Evolutionary conservation across 352 stramenopile genomes (phyloP), one percentile per base, ranked within the genome.

Genomic region (Globisporangium nodosum): DNA sequence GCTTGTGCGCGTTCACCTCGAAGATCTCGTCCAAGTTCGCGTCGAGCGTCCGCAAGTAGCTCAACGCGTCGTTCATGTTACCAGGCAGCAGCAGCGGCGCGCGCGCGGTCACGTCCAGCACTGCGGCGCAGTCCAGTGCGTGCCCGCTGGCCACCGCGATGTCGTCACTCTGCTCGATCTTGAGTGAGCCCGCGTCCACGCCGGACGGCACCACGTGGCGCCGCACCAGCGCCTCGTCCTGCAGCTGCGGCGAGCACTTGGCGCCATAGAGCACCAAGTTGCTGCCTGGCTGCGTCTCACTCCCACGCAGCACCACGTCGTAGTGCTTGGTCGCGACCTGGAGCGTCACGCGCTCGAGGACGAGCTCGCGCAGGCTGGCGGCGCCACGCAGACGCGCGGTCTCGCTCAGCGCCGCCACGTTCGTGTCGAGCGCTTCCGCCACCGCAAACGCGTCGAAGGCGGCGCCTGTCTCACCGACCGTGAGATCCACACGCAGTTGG

Each of bases 321-420:
- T 67, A 68, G 31, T 64, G 55, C 39, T 63, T 63, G 45, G 58
- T 68, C 13, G 56, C 64, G 3, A 68, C 30, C 46, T 65, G 55
- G 12, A 75, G 43, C n/a, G 52, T 42, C 5, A 75, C 37, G n/a
- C 63, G 54, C 49, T 66, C 50, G 11, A 75, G 49, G 35, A 43
- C 48, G 11, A 75, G 51, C 37, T 70, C 55, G 21, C 52, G 61
- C 33, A 65, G 49, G 24, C 30, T 49, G 0, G 62, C 6, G 1
- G 43, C 47, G 0, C 51, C 54, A 5, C 64, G 61, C 31, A 67
- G 40, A 16, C 65, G 52, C 35, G 57, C 5, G 20, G 27, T 61
- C 16, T 53, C 52, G 1, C 60, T 31, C 24, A 73, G 48, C 37
- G 52, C 50, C 21, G 30, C 42, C 20, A 75, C 49, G 12, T 63